phyloP scores from a whole-genome alignment of 1,284 basidiomycete genomes.

The Papiliotrema nemorosa region DNA sequence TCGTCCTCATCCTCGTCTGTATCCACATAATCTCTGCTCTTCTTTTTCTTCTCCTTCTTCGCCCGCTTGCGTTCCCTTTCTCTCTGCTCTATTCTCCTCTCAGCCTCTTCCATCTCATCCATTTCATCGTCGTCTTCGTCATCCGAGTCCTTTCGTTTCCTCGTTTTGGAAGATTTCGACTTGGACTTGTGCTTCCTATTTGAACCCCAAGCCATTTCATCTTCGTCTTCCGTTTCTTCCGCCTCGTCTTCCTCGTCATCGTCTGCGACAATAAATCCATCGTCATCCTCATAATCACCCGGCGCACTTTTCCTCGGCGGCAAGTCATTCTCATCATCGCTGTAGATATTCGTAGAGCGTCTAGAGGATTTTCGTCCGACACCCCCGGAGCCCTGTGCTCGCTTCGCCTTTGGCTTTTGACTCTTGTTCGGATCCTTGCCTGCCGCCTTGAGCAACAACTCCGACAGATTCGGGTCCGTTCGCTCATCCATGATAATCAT shows the following conservation, averaged over 20 bases:
- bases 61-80: slow-evolving; percentile 33
- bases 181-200: slow-evolving; percentile 13
- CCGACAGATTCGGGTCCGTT: slow-evolving; percentile 24
- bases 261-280: slow-evolving; percentile 47
- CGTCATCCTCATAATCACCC: slow-evolving; percentile 43
- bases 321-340: not conserved
- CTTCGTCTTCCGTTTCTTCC: slow-evolving; percentile 22
- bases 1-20: slow-evolving; percentile 32
- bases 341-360: not conserved
- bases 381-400: not conserved
- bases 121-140: slow-evolving; percentile 23
- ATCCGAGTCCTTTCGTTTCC: slow-evolving; percentile 13
- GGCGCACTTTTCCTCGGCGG: not conserved
- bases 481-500: slow-evolving; percentile 44
- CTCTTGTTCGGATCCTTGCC: slow-evolving; percentile 16
- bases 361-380: not conserved
- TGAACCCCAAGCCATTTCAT: slow-evolving; percentile 14
- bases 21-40: slow-evolving; percentile 31
- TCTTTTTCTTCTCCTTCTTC: slow-evolving; percentile 22
- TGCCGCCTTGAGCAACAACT: slow-evolving; percentile 24
- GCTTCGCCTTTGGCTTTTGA: slow-evolving; percentile 2
- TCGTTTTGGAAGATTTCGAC: slow-evolving; percentile 15
- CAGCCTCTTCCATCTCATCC: slow-evolving; percentile 39
- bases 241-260: slow-evolving; percentile 33
- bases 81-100: slow-evolving; percentile 31